Evolutionary conservation across 495 filamentous ascomycete species (phyloP).

Genomic region (Amniculicola lignicola): DNA sequence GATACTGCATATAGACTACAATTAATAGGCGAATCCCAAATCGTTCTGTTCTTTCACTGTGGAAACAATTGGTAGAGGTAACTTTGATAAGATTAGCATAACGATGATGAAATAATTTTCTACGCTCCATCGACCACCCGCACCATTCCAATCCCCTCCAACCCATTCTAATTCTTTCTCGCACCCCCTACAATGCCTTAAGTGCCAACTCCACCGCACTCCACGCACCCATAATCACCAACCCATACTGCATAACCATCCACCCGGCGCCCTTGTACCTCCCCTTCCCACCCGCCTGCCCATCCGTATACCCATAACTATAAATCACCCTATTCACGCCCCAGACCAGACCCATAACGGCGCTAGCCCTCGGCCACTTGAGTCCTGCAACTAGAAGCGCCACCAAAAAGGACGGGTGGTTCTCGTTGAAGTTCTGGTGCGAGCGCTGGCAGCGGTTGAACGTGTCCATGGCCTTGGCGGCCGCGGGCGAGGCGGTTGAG

Average conservation of each 20-base stretch:
- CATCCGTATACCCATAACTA: slow-evolving; percentile 42
- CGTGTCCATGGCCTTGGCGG: slow-evolving; percentile 37
- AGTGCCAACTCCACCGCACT: too few species aligned
- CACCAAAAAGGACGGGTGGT: slow-evolving; percentile 32
- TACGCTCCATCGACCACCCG: too few species aligned
- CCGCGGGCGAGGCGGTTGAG: slow-evolving; percentile 21
- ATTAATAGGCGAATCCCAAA: too few species aligned
- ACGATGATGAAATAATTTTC: too few species aligned
- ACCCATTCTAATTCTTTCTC: too few species aligned
- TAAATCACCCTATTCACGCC: slow-evolving; percentile 38
- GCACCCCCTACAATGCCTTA: too few species aligned
- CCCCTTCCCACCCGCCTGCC: slow-evolving; percentile 28
- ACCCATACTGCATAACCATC: slow-evolving; percentile 34
- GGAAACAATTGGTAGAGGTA: too few species aligned
- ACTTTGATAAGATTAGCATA: too few species aligned
- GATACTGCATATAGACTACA: too few species aligned
- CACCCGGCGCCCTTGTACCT: slow-evolving; percentile 28
- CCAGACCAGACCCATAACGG: slow-evolving; percentile 37
- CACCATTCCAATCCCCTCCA: too few species aligned
- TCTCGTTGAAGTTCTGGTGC: slow-evolving; percentile 45
- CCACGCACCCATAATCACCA: slow-evolving; percentile 27
- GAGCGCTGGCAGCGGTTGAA: slow-evolving; percentile 49
- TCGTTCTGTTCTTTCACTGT: too few species aligned
- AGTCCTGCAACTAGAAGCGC: slow-evolving; percentile 42
- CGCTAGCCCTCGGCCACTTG: slow-evolving; percentile 34